These are phyloP conservation scores for Fusarium sambucinum DNA, from an alignment of 2,329 filamentous ascomycete species.

Conservation along the genomic window DNA sequence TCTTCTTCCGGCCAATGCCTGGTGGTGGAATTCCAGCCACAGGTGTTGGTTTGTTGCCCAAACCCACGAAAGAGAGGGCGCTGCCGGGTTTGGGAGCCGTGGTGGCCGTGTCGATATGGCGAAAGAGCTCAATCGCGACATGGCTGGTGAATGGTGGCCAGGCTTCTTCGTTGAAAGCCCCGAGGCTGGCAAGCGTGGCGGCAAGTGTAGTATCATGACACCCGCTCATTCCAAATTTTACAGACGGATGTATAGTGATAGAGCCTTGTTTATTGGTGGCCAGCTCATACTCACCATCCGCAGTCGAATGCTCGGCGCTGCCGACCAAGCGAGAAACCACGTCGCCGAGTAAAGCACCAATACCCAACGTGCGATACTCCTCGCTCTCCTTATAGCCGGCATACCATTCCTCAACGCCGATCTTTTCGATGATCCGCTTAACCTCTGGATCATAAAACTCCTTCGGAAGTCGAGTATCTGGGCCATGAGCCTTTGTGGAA, in stretches of 20 bases:
- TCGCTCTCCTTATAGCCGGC: slow-evolving; percentile 83
- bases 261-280: slow-evolving; percentile 51
- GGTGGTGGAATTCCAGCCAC: slow-evolving; percentile 51
- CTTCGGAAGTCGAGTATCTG: slow-evolving; percentile 79
- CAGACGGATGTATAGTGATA: slow-evolving; percentile 52
- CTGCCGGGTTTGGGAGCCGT: slow-evolving; percentile 31
- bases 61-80: slow-evolving; percentile 47
- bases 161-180: slow-evolving; percentile 76
- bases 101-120: slow-evolving; percentile 57
- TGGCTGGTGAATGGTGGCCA: slow-evolving; percentile 98
- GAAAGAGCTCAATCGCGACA: slow-evolving; percentile 91
- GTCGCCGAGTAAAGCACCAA: slow-evolving; percentile 87
- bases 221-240: slow-evolving; percentile 84
- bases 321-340: slow-evolving; percentile 80
- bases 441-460: slow-evolving; percentile 88
- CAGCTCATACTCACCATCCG: slow-evolving; percentile 66
- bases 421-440: slow-evolving; percentile 76
- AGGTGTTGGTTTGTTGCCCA: slow-evolving; percentile 29
- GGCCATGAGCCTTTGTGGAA: slow-evolving; percentile 81
- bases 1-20: slow-evolving; percentile 71
- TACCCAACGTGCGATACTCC: slow-evolving; percentile 91
- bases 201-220: slow-evolving; percentile 96
- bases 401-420: slow-evolving; percentile 94
- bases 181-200: slow-evolving; percentile 79
- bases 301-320: slow-evolving; percentile 68